Percentiles rank a stretch among this genome's conserved stretches.
Evolutionary conservation across 208 protist genomes (phyloP).

Genomic region (Phytomonas francai): DNA sequence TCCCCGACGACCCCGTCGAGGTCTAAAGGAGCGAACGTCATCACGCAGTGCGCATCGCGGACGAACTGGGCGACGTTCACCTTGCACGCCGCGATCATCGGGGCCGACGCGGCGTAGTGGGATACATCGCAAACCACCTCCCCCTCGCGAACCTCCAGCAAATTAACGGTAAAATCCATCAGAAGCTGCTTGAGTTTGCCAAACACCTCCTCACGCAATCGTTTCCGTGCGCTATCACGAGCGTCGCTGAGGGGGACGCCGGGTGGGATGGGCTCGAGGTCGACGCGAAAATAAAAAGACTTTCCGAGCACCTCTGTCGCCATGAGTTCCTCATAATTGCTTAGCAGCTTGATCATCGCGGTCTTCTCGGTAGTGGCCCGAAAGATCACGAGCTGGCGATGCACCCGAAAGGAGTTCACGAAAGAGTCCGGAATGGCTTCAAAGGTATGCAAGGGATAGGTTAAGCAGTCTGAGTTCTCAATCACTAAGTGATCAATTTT

Average conservation of each 20-base stretch:
- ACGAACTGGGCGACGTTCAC: constrained; percentile 27
- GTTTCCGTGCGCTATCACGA: not conserved
- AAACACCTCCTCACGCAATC: not conserved
- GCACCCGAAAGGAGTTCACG: constrained; percentile 26
- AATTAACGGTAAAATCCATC: not conserved
- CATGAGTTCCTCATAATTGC: constrained; percentile 19
- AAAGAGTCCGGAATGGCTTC: constrained; percentile 38
- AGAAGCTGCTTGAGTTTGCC: constrained; percentile 1
- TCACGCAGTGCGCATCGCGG: constrained; percentile 15
- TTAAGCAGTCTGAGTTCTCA: constrained; percentile 12
- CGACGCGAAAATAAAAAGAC: constrained; percentile 49
- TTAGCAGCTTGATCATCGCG: constrained; percentile 12
- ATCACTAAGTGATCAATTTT: not conserved
- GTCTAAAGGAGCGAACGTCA: constrained; percentile 9
- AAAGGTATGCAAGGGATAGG: constrained; percentile 36
- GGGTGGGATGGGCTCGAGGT: constrained; percentile 8
- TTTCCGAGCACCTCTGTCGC: constrained; percentile 23
- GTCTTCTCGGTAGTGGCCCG: constrained; percentile 14
- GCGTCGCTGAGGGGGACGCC: not conserved
- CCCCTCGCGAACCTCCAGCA: not conserved
- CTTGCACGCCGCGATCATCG: constrained; percentile 17
- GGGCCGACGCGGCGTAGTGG: constrained; percentile 29
- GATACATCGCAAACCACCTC: constrained; percentile 45
- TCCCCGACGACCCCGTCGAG: constrained; percentile 17
- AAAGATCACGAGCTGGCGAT: constrained; percentile 34